A percentile compares a stretch with the other conserved stretches of the same genome.
These are phyloP conservation scores for Aureobasidium sp. DNA, from an alignment of 2,329 filamentous ascomycete genomes.

Conservation along the genomic window DNA sequence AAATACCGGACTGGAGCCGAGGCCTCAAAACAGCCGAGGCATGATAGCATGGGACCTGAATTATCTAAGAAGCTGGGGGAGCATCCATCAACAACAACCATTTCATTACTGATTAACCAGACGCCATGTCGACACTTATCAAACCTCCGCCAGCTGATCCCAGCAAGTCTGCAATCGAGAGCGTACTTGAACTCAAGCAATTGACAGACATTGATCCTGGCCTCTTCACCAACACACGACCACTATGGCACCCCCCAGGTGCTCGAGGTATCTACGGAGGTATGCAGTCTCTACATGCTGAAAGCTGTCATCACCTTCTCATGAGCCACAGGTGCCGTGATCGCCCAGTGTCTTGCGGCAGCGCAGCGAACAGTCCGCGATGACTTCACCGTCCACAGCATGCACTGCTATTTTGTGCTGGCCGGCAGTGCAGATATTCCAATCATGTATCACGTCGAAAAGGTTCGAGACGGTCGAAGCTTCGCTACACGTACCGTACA, in stretches of 20 bases:
- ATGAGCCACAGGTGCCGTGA: conserved; percentile 56
- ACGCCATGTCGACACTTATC: conserved; percentile 44
- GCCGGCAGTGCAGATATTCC: conserved; percentile 78
- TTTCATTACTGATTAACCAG: not conserved
- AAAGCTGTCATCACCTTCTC: not conserved
- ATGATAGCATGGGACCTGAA: not conserved
- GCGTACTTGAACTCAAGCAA: conserved; percentile 77
- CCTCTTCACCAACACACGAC: conserved; percentile 89
- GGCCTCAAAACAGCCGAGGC: not conserved
- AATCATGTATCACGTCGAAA: conserved; percentile 90
- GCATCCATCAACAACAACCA: not conserved
- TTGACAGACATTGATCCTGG: conserved; percentile 69
- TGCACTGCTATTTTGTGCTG: conserved; percentile 98
- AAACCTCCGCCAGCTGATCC: conserved; percentile 64
- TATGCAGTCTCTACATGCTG: not conserved
- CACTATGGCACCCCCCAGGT: conserved; percentile 83
- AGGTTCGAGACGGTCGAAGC: conserved; percentile 79
- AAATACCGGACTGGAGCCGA: not conserved
- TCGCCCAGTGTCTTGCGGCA: conserved; percentile 82
- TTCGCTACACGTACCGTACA: conserved; percentile 95
- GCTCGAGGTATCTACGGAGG: conserved; percentile 93
- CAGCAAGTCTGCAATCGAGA: conserved; percentile 74
- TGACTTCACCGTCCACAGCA: conserved; percentile 80
- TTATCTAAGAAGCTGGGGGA: not conserved
- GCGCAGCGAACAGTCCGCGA: conserved; percentile 78